Base-by-base conservation (phyloP, 805 yeast species). In the Metschnikowia gelsemii region DNA sequence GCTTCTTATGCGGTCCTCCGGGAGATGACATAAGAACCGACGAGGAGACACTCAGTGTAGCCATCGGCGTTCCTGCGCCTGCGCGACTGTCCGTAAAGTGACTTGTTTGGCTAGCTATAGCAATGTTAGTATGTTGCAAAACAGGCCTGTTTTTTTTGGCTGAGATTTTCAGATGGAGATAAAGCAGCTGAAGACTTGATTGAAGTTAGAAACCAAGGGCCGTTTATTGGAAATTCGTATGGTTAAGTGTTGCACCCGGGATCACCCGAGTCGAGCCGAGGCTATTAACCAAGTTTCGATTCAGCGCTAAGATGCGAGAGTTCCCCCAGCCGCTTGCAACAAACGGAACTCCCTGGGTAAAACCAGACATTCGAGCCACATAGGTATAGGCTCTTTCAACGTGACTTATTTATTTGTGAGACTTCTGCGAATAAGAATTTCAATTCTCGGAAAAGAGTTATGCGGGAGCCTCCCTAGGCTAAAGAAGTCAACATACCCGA, bases 21-120 rank as follows among this genome's bases (percentile, higher is more conserved):
- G 42, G 45, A 19, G 36, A 36, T 21, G 31, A 23, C 14, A 21
- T 18, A n/a, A 26, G 35, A 24, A 38, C 14, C 8, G 38, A 34
- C 21, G 31, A 23, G 18, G 42, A 21, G 31, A 38, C 29, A 3
- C 30, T n/a, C n/a, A 33, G 43, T 16, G 38, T 32, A 26, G 34
- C 43, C 32, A 32, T 42, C 14, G 32, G 42, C 23, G 47, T 18
- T 17, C 37, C 49, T 33, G 46, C 20, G 35, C 25, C 34, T 31
- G 32, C 32, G 40, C 40, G 42, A 35, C 42, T 17, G 30, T 42
- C 47, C 27, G 46, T 32, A 35, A 23, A 49, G 22, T 44, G 51
- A 39, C 43, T 38, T 7, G 38, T 12, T 17, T 33, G 43, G 35
- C 43, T 38, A 20, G 37, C 43, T 34, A 25, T 14, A 37, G 26